phyloP scores from a whole-genome alignment of 345 rosid species.

The Lepidium didymum region DNA sequence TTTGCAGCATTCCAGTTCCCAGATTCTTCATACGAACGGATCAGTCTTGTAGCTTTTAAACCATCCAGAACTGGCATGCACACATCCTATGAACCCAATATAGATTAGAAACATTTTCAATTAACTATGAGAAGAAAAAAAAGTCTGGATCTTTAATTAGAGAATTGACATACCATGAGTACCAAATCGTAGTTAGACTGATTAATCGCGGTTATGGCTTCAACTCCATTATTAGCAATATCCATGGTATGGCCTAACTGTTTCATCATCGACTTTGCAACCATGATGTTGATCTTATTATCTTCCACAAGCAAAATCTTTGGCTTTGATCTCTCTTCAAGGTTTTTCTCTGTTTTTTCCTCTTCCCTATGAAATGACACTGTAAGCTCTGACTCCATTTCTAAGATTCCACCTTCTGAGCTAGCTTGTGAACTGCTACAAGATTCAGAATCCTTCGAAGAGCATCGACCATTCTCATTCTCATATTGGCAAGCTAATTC shows the following conservation, averaged over 20 bases:
- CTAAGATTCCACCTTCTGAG: constrained; percentile 26
- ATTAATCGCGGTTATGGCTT: constrained; percentile 70
- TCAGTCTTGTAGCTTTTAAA: constrained; percentile 81
- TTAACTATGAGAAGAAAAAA: neutral
- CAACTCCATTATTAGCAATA: constrained; percentile 73
- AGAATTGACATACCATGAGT: constrained; percentile 70
- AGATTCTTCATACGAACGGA: constrained; percentile 76
- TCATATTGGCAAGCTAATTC: constrained; percentile 22
- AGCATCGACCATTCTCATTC: constrained; percentile 19
- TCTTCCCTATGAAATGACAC: constrained; percentile 34
- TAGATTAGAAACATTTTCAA: neutral
- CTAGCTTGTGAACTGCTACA: constrained; percentile 30
- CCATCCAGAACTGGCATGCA: constrained; percentile 97
- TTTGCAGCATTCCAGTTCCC: constrained; percentile 81
- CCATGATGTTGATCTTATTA: constrained; percentile 86
- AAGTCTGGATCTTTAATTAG: neutral
- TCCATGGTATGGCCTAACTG: constrained; percentile 70
- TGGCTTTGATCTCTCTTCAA: constrained; percentile 42
- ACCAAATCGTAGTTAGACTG: constrained; percentile 54
- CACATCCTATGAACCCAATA: constrained; percentile 58
- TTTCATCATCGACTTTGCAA: constrained; percentile 79
- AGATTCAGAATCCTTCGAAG: constrained; percentile 19
- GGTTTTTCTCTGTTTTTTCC: constrained; percentile 17
- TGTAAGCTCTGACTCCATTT: constrained; percentile 28
- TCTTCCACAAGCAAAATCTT: constrained; percentile 96